Conservation (phyloP, 306 rosid species). For the Vigna angularis region DNA sequence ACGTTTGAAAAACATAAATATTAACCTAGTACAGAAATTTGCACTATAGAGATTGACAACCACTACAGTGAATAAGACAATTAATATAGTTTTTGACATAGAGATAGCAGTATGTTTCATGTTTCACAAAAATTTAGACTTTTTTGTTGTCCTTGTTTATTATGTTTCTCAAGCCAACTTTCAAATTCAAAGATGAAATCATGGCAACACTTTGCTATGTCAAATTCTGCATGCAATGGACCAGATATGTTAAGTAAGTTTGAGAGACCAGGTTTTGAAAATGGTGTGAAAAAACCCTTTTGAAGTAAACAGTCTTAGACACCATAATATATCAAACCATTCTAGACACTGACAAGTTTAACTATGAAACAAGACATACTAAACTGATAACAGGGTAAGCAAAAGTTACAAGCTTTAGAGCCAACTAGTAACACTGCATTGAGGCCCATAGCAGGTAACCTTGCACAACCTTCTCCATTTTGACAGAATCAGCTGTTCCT, state of each 20-base stretch:
- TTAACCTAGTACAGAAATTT: not conserved
- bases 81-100: not conserved
- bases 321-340: slow-evolving; percentile 22
- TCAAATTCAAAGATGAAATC: not conserved
- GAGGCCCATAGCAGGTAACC: slow-evolving; percentile 27
- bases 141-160: not conserved
- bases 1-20: not conserved
- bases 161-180: not conserved
- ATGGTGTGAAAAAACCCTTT: slow-evolving; percentile 18
- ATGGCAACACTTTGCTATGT: not conserved
- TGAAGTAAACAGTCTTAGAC: slow-evolving; percentile 10
- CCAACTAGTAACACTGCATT: slow-evolving; percentile 33
- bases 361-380: slow-evolving; percentile 34
- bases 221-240: not conserved
- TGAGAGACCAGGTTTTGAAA: slow-evolving; percentile 2
- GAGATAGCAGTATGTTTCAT: not conserved
- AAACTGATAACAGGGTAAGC: slow-evolving; percentile 37
- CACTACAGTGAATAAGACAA: not conserved
- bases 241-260: not conserved
- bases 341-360: not conserved
- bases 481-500: slow-evolving; percentile 33
- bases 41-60: not conserved
- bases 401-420: slow-evolving; percentile 39
- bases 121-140: not conserved
- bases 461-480: slow-evolving; percentile 32